phyloP scores from a whole-genome alignment of 2,329 filamentous ascomycete species.

The Colletotrichum plurivorum region DNA sequence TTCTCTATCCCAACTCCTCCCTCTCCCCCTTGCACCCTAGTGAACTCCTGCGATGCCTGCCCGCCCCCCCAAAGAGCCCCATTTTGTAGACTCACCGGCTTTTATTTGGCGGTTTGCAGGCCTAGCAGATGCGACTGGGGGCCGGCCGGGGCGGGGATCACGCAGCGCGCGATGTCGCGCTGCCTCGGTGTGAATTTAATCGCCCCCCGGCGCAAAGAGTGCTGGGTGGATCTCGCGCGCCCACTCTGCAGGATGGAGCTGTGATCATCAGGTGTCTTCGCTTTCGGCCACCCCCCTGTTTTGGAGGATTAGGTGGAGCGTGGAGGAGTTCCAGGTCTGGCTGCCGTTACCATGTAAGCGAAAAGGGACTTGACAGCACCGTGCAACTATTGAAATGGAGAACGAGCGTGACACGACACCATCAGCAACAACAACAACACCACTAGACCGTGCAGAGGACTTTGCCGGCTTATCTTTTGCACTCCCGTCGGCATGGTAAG shows the following conservation, averaged over 20 bases:
- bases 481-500: conserved; percentile 21
- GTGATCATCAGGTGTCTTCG: conserved; percentile 24
- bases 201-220: not conserved
- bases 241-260: conserved; percentile 12
- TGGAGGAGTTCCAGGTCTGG: conserved; percentile 1
- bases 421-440: not conserved
- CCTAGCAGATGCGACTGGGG: not conserved
- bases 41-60: not conserved
- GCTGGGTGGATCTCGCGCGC: conserved; percentile 10
- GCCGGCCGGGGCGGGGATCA: not conserved
- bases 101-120: conserved; percentile 20
- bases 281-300: not conserved
- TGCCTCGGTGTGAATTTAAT: conserved; percentile 20
- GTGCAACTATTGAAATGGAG: conserved; percentile 13
- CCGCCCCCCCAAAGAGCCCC: not conserved
- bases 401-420: conserved; percentile 9
- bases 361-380: conserved; percentile 22
- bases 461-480: conserved; percentile 3
- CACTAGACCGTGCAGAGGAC: conserved; percentile 4
- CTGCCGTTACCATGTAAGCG: conserved; percentile 8
- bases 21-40: conserved; percentile 2
- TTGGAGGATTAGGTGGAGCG: not conserved
- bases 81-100: conserved; percentile 35
- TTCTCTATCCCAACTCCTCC: conserved; percentile 5
- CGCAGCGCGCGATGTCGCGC: not conserved